These are phyloP conservation scores for Fusarium falciforme DNA, from an alignment of 2,329 filamentous ascomycete species.

Conservation along the genomic window DNA sequence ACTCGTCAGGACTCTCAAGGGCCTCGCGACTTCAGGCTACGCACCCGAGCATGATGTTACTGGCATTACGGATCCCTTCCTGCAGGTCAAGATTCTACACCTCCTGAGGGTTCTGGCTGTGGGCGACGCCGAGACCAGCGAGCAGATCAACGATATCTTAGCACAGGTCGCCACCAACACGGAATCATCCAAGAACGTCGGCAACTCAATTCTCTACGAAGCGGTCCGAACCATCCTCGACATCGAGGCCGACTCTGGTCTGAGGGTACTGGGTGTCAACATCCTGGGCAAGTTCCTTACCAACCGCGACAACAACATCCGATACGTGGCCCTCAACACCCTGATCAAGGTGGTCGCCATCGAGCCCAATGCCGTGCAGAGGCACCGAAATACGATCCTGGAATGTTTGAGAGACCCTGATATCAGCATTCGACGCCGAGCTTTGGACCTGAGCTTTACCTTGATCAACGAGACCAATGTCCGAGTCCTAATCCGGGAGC, in stretches of 20 bases:
- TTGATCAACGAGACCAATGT: constrained; percentile 98
- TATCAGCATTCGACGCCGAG: constrained; percentile 95
- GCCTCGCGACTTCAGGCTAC: constrained; percentile 93
- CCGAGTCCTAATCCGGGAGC: constrained; percentile 89
- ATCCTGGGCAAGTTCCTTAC: constrained; percentile 97
- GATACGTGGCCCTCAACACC: constrained; percentile 97
- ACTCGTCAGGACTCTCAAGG: constrained; percentile 90
- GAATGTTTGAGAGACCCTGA: constrained; percentile 97
- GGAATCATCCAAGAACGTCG: constrained; percentile 97
- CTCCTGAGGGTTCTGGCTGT: constrained; percentile 87
- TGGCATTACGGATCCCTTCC: constrained; percentile 95
- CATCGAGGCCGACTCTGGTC: constrained; percentile 95
- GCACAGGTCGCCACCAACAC: constrained; percentile 98
- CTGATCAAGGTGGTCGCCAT: constrained; percentile 98
- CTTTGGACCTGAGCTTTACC: constrained; percentile 97
- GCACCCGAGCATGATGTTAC: constrained; percentile 98
- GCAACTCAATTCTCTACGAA: constrained; percentile 98
- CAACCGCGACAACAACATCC: constrained; percentile 99
- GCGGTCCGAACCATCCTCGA: constrained; percentile 96
- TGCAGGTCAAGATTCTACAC: constrained; percentile 95
- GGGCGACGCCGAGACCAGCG: constrained; percentile 87
- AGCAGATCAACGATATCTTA: constrained; percentile 98
- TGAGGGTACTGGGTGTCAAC: constrained; percentile 95
- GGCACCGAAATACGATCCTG: constrained; percentile 96
- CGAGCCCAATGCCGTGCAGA: constrained; percentile 96